Base-by-base conservation (phyloP, 2,329 filamentous ascomycete genomes). In the Paraconiothyrium sp. region DNA sequence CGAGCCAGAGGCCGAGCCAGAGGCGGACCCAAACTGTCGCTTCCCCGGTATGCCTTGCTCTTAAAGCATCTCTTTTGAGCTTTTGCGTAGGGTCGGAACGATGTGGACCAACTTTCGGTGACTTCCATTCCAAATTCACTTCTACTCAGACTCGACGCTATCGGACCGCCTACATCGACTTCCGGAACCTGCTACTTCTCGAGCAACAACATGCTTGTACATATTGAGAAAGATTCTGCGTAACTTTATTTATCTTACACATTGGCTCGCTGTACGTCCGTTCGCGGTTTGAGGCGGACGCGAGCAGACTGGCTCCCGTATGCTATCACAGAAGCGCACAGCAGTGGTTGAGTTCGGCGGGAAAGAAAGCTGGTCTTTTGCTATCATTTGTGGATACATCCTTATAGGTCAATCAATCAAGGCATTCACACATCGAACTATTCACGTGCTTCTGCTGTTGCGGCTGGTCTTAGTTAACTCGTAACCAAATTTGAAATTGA, bases 11-110 rank as follows among this genome's bases (percentile, higher is more conserved):
- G 69, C 76, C 24, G 60, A 64, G 22, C 58, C 66, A 22, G 58
- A 59, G 30, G 51, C 65, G 8, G 51, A 62, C 6, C 65, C 60
- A 34, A 44, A 59, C 30, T 61, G 46, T 37, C 57, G 54, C 69
- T 72, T 34, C 63, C 73, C 59, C n/a, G 68, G 70, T 16, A 63
- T 68, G 58, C 63, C 67, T 22, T 72, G 67, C 66, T 48, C 63
- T 20, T 46, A 46, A 20, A 62, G 57, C 41, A 41, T 16, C 46
- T 60, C 46, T n/a, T 58, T 3, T 11, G 20, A 22, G 11, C 27
- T 7, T 44, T 44, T n/a, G 43, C 11, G 2, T 24, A 22, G 41
- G 13, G 48, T 57, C 11, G 27, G 16, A 22, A 14, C 14, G 41
- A 30, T 11, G 37, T 24, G 34, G 35, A 50, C 43, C 32, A 32